Evolutionary conservation across 139 green algal species (phyloP).

Genomic region (Pleodorina starrii): DNA sequence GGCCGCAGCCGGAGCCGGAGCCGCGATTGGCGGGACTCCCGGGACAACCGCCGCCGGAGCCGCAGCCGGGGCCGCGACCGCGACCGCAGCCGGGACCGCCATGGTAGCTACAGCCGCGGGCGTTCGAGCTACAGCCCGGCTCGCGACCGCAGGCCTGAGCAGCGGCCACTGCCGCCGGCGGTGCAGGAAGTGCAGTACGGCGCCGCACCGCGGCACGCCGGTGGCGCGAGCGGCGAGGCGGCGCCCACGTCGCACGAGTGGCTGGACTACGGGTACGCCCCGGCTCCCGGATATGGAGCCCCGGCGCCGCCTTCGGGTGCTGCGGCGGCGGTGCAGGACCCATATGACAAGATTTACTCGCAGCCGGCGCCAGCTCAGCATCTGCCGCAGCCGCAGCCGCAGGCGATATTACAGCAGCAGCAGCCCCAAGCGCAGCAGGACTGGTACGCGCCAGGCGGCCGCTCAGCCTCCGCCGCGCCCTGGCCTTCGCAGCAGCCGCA

Average conservation of each 20-base stretch:
- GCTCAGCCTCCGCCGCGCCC: neutral
- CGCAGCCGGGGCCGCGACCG: neutral
- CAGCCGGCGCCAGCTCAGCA: neutral
- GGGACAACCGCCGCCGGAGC: neutral
- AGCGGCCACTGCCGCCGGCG: neutral
- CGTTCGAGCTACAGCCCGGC: neutral
- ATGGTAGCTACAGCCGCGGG: neutral
- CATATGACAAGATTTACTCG: neutral
- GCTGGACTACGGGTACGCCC: neutral
- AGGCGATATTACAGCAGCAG: too few species aligned
- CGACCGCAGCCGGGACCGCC: neutral
- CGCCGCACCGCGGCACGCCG: neutral
- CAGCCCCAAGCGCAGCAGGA: neutral
- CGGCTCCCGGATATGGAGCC: neutral
- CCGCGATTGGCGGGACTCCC: neutral
- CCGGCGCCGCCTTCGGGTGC: neutral
- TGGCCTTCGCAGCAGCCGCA: neutral
- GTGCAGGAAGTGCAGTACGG: neutral
- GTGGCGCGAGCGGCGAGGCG: neutral
- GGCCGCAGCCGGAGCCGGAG: constrained; percentile 18
- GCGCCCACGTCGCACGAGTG: neutral
- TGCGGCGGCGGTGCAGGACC: neutral
- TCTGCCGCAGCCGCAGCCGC: neutral
- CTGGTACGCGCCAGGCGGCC: neutral
- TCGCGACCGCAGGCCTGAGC: neutral